A percentile compares a stretch with the other conserved stretches of the same genome.
These are phyloP conservation scores for Leptodermis oblonga DNA, from an alignment of 257 asterid species.

Conservation along the genomic window DNA sequence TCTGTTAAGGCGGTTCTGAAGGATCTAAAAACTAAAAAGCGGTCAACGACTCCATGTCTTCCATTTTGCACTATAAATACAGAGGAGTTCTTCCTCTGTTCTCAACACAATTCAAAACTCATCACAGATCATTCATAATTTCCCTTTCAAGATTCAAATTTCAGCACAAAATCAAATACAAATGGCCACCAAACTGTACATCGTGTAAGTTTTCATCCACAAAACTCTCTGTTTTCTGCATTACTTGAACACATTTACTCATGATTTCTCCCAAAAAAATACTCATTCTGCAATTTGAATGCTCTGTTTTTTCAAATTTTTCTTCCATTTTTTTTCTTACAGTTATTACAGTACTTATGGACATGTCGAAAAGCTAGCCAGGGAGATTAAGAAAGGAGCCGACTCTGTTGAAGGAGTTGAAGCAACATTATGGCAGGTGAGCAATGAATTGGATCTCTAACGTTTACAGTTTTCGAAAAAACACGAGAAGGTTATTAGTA, in stretches of 20 bases:
- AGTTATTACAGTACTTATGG: conserved; percentile 65
- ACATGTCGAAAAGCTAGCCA: conserved; percentile 62
- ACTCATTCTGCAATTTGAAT: no score
- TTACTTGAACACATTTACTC: no score
- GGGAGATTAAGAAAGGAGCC: conserved; percentile 70
- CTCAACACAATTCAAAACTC: background rate
- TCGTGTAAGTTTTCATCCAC: conserved; percentile 43
- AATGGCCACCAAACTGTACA: conserved; percentile 63
- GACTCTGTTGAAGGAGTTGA: conserved; percentile 68
- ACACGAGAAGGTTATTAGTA: no score
- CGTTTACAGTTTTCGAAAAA: no score
- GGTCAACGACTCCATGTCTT: conserved; percentile 1
- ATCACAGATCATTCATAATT: background rate
- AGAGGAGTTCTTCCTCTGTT: background rate
- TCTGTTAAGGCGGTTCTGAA: no score
- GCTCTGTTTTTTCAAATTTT: background rate
- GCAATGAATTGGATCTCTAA: no score
- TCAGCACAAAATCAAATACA: conserved; percentile 8
- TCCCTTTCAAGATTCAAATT: background rate
- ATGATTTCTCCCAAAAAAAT: no score
- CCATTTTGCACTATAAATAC: background rate
- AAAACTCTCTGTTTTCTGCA: background rate
- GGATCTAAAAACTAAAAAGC: background rate
- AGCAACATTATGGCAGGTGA: conserved; percentile 67
- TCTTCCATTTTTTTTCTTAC: background rate